Evolutionary conservation across 257 asterid species (phyloP).

Genomic region (Jacaranda copaia): DNA sequence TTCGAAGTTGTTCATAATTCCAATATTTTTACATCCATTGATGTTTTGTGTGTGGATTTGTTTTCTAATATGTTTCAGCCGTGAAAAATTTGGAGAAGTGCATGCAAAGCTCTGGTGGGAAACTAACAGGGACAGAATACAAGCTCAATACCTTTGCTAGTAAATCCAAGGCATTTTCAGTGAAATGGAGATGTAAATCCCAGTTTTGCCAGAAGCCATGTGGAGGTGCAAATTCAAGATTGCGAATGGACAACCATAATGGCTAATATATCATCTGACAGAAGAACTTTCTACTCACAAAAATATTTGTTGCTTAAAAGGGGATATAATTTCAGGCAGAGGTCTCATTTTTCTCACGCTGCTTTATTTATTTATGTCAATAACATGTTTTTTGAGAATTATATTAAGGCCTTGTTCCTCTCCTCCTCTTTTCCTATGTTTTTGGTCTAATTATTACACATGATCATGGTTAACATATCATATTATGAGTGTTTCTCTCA

Average conservation of each 20-base stretch:
- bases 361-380: conserved; percentile 9
- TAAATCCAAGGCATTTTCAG: neutral
- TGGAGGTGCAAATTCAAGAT: conserved; percentile 13
- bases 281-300: conserved; percentile 26
- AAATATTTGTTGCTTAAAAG: neutral
- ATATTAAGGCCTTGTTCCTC: conserved; percentile 14
- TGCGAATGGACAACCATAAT: neutral
- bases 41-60: neutral
- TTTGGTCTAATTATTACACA: conserved; percentile 13
- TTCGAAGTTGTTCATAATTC: neutral
- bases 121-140: conserved; percentile 92
- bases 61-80: conserved; percentile 49
- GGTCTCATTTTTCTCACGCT: neutral
- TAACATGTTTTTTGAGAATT: conserved; percentile 24
- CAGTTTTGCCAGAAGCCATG: neutral
- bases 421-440: neutral
- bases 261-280: conserved; percentile 32
- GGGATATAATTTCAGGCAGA: conserved; percentile 11
- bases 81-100: conserved; percentile 87
- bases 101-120: conserved; percentile 98
- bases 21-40: neutral
- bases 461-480: conserved; percentile 7
- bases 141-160: conserved; percentile 79
- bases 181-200: neutral
- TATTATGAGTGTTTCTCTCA: neutral